phyloP scores from a whole-genome alignment of 169 alveolate species.

The Pseudocohnilembus persalinus region DNA sequence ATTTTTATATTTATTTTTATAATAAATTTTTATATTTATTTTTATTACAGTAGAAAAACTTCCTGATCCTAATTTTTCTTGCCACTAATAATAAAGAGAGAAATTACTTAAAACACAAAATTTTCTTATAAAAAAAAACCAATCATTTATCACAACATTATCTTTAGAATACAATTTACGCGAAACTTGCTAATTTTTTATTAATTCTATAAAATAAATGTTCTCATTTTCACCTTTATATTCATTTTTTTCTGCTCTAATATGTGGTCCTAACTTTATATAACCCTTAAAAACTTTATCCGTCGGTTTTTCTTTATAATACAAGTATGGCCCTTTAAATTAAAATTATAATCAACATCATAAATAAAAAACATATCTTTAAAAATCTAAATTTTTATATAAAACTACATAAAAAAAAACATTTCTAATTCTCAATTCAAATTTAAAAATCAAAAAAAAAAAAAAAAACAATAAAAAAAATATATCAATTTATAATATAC shows the following conservation, averaged over 20 bases:
- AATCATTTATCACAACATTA: not conserved
- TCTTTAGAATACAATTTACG: not conserved
- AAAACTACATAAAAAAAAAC: too few species aligned
- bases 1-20: conserved; percentile 1
- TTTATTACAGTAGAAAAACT: not conserved
- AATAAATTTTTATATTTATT: too few species aligned
- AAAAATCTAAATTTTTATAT: too few species aligned
- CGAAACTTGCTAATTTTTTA: not conserved
- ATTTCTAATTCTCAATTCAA: too few species aligned
- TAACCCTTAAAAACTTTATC: not conserved
- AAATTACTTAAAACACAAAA: conserved; percentile 15
- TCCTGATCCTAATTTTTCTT: conserved; percentile 18
- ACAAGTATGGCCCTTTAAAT: not conserved
- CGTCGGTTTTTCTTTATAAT: not conserved
- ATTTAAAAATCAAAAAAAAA: too few species aligned
- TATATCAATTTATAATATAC: too few species aligned
- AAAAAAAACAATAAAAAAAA: too few species aligned
- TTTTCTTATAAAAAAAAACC: not conserved
- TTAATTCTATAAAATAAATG: not conserved
- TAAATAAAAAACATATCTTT: too few species aligned
- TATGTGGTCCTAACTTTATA: not conserved
- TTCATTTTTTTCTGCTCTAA: not conserved
- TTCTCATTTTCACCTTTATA: not conserved
- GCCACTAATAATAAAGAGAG: not conserved
- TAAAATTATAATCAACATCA: too few species aligned